phyloP scores from a whole-genome alignment of 768 basidiomycete genomes.

The Boletus reticuloceps region DNA sequence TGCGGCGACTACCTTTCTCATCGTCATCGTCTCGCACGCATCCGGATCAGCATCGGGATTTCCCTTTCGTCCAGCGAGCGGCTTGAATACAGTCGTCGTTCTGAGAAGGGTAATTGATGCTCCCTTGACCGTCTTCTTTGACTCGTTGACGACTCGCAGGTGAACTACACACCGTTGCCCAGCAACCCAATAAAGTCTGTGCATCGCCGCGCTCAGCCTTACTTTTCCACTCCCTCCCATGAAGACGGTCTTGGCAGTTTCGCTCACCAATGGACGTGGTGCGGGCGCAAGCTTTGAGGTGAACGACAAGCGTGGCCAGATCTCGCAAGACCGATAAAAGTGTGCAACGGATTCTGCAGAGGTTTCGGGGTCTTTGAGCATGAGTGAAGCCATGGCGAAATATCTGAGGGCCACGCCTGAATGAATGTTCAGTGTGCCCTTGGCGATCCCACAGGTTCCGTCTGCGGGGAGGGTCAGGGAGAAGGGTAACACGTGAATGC shows the following conservation, averaged over 20 bases:
- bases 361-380: constrained; percentile 64
- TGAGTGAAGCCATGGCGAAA: constrained; percentile 77
- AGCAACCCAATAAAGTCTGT: constrained; percentile 76
- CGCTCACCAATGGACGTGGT: constrained; percentile 55
- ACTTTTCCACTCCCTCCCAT: constrained; percentile 66
- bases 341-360: constrained; percentile 75
- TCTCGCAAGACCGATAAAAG: constrained; percentile 79
- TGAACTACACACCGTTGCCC: constrained; percentile 76
- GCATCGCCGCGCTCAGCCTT: constrained; percentile 61
- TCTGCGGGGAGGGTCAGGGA: constrained; percentile 62
- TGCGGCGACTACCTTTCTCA: constrained; percentile 62
- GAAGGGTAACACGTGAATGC: constrained; percentile 71
- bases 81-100: constrained; percentile 64
- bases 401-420: constrained; percentile 70
- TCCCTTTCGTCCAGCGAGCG: constrained; percentile 34
- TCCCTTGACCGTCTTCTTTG: constrained; percentile 63
- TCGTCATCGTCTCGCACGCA: constrained; percentile 61
- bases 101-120: constrained; percentile 63
- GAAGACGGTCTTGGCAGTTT: constrained; percentile 52
- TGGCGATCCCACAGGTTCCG: constrained; percentile 47
- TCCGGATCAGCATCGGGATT: constrained; percentile 44
- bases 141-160: constrained; percentile 63
- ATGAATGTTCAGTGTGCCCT: constrained; percentile 55
- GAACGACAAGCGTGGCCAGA: constrained; percentile 76
- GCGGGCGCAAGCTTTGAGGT: constrained; percentile 57